Evolutionary conservation across 2,329 filamentous ascomycete species (phyloP).

Genomic region (Alternaria arbusti): DNA sequence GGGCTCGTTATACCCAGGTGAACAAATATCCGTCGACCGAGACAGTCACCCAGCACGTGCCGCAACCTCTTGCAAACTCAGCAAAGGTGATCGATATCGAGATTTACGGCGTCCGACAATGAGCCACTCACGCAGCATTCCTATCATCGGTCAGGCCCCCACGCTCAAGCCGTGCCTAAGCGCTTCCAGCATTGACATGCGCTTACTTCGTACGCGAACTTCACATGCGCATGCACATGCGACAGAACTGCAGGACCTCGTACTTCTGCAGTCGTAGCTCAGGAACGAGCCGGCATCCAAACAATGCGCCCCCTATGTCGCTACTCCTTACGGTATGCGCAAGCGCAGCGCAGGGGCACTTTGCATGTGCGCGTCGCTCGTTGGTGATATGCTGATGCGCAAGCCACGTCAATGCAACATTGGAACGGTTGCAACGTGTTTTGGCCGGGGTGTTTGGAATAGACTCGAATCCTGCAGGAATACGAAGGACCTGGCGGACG

Average conservation of each 20-base stretch:
- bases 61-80: not conserved
- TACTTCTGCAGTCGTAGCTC: constrained; percentile 9
- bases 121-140: constrained; percentile 10
- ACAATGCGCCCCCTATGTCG: constrained; percentile 11
- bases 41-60: not conserved
- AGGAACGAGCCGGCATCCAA: constrained; percentile 20
- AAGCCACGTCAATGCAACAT: constrained; percentile 18
- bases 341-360: constrained; percentile 1
- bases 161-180: constrained; percentile 13
- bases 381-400: not conserved
- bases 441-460: constrained; percentile 3
- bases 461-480: not conserved
- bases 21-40: not conserved
- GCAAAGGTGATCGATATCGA: not conserved
- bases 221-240: constrained; percentile 16
- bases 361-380: not conserved
- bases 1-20: not conserved
- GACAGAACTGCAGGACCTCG: constrained; percentile 12
- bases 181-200: constrained; percentile 1
- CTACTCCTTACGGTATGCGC: constrained; percentile 3
- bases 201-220: constrained; percentile 16
- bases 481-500: constrained; percentile 5
- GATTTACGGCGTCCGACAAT: not conserved
- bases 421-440: constrained; percentile 14
- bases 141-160: constrained; percentile 3